Percentiles rank a stretch among this genome's conserved stretches.
phyloP scores from a whole-genome alignment of 2,329 filamentous ascomycete species.

The Trichoderma koningii region DNA sequence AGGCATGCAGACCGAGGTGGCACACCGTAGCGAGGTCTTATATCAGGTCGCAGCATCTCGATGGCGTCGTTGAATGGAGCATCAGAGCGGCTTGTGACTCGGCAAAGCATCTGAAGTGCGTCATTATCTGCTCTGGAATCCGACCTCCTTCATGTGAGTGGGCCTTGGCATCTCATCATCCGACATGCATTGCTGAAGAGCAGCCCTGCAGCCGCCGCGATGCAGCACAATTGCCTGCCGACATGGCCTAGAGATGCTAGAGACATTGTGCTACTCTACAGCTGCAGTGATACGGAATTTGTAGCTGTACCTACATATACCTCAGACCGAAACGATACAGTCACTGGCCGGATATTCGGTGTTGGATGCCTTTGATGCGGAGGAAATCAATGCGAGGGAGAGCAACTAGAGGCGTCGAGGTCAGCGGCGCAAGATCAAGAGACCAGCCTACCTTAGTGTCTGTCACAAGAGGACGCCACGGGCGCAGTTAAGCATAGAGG shows the following conservation, averaged over 20 bases:
- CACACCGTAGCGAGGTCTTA: background rate
- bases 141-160: background rate
- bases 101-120: background rate
- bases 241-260: no score
- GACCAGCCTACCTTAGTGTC: constrained; percentile 8
- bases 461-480: constrained; percentile 8
- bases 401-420: no score
- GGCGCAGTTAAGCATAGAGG: background rate
- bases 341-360: background rate
- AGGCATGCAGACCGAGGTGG: background rate
- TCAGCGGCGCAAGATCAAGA: constrained; percentile 1
- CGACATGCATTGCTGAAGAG: background rate
- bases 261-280: no score
- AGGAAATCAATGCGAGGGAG: background rate
- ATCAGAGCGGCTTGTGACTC: background rate
- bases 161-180: constrained; percentile 12
- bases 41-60: background rate
- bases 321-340: background rate
- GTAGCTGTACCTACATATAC: background rate
- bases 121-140: background rate
- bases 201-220: constrained; percentile 10
- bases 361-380: background rate
- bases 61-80: background rate
- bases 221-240: background rate
- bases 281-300: no score